Base-by-base conservation (phyloP, 2,329 filamentous ascomycete genomes). In the Colletotrichum sp. region DNA sequence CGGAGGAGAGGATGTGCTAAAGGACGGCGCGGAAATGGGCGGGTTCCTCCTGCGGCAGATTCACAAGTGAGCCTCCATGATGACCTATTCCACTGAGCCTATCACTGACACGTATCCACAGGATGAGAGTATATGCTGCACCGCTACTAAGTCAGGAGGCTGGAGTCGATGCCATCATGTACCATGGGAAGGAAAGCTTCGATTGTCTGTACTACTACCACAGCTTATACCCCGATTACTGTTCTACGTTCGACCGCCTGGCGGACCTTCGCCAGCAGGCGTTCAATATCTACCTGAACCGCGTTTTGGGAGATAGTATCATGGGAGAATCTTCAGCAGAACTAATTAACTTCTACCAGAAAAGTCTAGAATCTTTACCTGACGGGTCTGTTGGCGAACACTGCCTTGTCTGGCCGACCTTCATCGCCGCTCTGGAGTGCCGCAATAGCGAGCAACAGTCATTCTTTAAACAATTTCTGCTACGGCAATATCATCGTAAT, bases 1-100 rank as follows among this genome's bases (percentile, higher is more conserved):
- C 3, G 82, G 82, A 0, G 82, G 81, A 8, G 60, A 65, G 27
- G 12, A 57, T 7, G 19, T 64, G 8, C 5, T 74, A 2, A 52
- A 48, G 8, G 30, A 52, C 4, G 60, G 67, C 5, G 34, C 44
- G 8, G 60, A 65, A 25, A 52, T 71, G n/a, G 60, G 72, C 11
- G 6, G 32, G 3, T 74, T 74, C 3, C 32, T 74, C 8, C 8
- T 71, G 6, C 34, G 67, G 30, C 72, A 74, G 25, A 71, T 74
- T 36, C 72, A 61, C n/a, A 74, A 74, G 71, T 74, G 16, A 64
- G 71, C 69, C 15, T n/a, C 36, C 15, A 1, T 2, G 27, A 11
- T 55, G 2, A 52, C 11, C 16, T 9, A 6, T 36, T 19, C n/a
- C 4, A n/a, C 22, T 7, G 8, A 16, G 8, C 13, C 19, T 28